Evolutionary conservation across 176 grass and related monocot species (phyloP).

Genomic region (Carex parvula): DNA sequence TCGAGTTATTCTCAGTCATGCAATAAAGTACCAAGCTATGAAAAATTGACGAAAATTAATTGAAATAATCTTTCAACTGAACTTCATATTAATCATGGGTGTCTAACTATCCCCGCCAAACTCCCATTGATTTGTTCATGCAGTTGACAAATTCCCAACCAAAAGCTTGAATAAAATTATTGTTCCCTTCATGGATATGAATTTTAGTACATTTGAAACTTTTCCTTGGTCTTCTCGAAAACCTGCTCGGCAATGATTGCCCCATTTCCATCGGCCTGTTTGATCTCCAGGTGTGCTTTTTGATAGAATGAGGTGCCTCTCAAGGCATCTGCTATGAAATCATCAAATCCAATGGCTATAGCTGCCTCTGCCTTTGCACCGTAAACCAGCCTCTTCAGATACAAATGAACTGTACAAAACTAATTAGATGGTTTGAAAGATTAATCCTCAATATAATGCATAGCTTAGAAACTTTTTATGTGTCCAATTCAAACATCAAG

Average conservation of each 20-base stretch:
- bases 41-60: not conserved
- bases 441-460: not conserved
- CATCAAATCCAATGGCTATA: constrained; percentile 91
- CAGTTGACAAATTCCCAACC: constrained; percentile 9
- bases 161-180: constrained; percentile 2
- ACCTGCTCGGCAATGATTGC: constrained; percentile 88
- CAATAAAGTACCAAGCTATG: not conserved
- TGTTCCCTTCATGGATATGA: not conserved
- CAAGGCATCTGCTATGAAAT: constrained; percentile 95
- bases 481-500: not conserved
- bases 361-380: constrained; percentile 95
- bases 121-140: constrained; percentile 28
- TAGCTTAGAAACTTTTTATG: not conserved
- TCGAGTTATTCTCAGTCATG: not conserved
- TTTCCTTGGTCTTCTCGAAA: constrained; percentile 90
- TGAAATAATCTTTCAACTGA: not conserved
- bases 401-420: constrained; percentile 18
- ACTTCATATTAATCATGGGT: not conserved
- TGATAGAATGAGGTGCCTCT: constrained; percentile 84
- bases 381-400: constrained; percentile 78
- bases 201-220: constrained; percentile 87
- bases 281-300: constrained; percentile 91
- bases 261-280: constrained; percentile 76
- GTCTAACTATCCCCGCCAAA: not conserved
- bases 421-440: not conserved